Conservation (phyloP, 805 yeast genomes). For the Sporopachydermia quercuum region DNA sequence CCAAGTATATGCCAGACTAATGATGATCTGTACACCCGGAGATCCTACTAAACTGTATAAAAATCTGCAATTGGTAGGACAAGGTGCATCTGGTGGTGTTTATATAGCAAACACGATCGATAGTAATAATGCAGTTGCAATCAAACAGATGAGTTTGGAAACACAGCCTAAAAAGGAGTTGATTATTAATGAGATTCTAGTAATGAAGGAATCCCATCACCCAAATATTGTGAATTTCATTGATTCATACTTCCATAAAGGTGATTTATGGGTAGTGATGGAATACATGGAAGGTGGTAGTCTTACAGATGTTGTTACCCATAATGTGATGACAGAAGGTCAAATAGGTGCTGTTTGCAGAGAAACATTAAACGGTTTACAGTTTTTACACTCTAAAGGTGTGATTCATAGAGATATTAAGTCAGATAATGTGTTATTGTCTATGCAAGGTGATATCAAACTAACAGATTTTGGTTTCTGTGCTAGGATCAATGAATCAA, state of each 20-base stretch:
- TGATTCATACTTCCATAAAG: slow-evolving; percentile 65
- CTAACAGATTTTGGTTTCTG: slow-evolving; percentile 89
- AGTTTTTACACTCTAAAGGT: slow-evolving; percentile 80
- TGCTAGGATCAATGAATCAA: slow-evolving; percentile 62
- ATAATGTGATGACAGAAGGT: slow-evolving; percentile 65
- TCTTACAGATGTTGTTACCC: slow-evolving; percentile 86
- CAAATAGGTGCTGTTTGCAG: slow-evolving; percentile 87
- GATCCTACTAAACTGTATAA: slow-evolving; percentile 65
- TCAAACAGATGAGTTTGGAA: slow-evolving; percentile 87
- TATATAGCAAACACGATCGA: slow-evolving; percentile 61
- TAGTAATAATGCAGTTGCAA: slow-evolving; percentile 63
- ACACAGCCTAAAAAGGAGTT: slow-evolving; percentile 90
- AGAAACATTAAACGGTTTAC: slow-evolving; percentile 83
- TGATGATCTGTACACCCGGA: slow-evolving; percentile 66
- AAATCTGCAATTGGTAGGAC: slow-evolving; percentile 49
- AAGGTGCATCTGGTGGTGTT: slow-evolving; percentile 96
- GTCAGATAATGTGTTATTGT: slow-evolving; percentile 84
- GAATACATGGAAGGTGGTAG: slow-evolving; percentile 99
- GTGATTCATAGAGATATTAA: slow-evolving; percentile 95
- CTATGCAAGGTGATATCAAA: slow-evolving; percentile 73
- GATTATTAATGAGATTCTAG: slow-evolving; percentile 88
- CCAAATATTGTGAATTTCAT: slow-evolving; percentile 88
- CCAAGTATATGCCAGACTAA: slow-evolving; percentile 55
- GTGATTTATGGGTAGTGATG: slow-evolving; percentile 97
- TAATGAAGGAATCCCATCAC: slow-evolving; percentile 92